A percentile compares a stretch with the other conserved stretches of the same genome.
These are phyloP conservation scores for Lentinula lateritia DNA, from an alignment of 768 basidiomycete genomes.

Conservation along the genomic window DNA sequence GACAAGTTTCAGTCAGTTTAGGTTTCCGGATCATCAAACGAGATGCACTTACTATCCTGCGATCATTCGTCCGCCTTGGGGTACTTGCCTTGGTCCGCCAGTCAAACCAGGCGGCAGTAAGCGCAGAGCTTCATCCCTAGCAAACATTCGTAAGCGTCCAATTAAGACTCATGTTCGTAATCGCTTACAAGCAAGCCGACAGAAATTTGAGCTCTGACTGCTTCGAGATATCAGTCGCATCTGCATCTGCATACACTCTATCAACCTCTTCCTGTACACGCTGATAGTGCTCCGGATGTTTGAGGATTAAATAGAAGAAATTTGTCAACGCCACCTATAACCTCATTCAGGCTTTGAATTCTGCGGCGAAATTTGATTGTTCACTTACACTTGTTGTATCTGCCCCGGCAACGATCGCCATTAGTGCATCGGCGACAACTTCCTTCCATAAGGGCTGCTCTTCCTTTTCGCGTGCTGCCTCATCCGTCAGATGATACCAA, in stretches of 20 bases:
- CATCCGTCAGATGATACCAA: slow-evolving; percentile 36
- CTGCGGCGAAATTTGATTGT: background rate
- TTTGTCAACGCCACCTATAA: background rate
- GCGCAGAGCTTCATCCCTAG: slow-evolving; percentile 35
- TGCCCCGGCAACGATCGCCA: slow-evolving; percentile 7
- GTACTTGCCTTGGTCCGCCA: slow-evolving; percentile 25
- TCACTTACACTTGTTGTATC: background rate
- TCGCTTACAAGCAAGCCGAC: slow-evolving; percentile 27
- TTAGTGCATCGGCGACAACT: slow-evolving; percentile 1
- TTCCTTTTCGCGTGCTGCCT: slow-evolving; percentile 17
- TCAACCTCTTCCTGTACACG: slow-evolving; percentile 6
- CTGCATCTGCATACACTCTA: background rate
- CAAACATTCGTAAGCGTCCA: background rate
- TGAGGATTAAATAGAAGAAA: background rate
- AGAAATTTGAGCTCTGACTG: slow-evolving; percentile 22
- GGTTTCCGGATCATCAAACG: no score
- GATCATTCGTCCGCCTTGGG: slow-evolving; percentile 19
- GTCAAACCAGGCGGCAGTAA: slow-evolving; percentile 29
- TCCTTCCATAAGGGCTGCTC: slow-evolving; percentile 13
- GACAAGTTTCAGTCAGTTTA: background rate
- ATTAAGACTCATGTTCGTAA: background rate
- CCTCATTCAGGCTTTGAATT: background rate
- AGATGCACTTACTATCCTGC: slow-evolving; percentile 19
- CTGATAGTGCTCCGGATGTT: slow-evolving; percentile 1
- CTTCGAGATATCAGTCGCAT: slow-evolving; percentile 1